Evolutionary conservation across 2,329 filamentous ascomycete species (phyloP).

Genomic region (Plenodomus lindquistii): DNA sequence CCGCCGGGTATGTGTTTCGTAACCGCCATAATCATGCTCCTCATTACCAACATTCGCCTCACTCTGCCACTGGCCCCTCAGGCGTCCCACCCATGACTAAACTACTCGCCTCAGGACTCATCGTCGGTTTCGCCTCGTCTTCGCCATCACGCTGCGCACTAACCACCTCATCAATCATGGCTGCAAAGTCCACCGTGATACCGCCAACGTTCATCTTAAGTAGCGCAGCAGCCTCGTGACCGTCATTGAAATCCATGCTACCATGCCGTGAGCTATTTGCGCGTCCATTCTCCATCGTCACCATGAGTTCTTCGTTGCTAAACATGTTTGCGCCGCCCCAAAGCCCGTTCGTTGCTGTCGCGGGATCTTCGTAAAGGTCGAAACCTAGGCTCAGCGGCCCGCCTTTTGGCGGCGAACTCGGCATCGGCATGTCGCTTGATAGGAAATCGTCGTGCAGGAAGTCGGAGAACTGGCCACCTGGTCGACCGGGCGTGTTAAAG

Average conservation of each 20-base stretch:
- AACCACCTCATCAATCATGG: constrained; percentile 44
- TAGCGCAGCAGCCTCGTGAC: constrained; percentile 13
- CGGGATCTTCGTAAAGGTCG: constrained; percentile 44
- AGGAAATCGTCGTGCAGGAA: constrained; percentile 38
- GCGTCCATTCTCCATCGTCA: constrained; percentile 14
- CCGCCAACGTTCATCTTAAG: constrained; percentile 35
- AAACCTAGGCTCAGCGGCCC: constrained; percentile 32
- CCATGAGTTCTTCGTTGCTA: constrained; percentile 32
- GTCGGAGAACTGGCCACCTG: constrained; percentile 29
- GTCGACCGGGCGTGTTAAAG: constrained; percentile 35
- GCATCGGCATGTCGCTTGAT: constrained; percentile 42
- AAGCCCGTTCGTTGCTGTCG: constrained; percentile 36
- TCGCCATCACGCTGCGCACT: not conserved
- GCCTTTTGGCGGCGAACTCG: constrained; percentile 39
- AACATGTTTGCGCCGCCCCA: constrained; percentile 43
- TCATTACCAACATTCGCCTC: not conserved
- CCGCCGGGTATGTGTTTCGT: too few relatives aligned
- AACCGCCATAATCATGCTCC: not conserved
- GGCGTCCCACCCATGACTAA: not conserved
- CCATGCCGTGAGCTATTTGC: constrained; percentile 1
- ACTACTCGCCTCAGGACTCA: not conserved
- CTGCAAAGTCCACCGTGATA: constrained; percentile 39
- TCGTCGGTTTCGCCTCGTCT: not conserved
- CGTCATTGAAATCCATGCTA: constrained; percentile 8
- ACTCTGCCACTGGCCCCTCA: not conserved